Base-by-base conservation (phyloP, 2,329 filamentous ascomycete species). In the Ophiognomonia clavigignenti-juglandacearum region DNA sequence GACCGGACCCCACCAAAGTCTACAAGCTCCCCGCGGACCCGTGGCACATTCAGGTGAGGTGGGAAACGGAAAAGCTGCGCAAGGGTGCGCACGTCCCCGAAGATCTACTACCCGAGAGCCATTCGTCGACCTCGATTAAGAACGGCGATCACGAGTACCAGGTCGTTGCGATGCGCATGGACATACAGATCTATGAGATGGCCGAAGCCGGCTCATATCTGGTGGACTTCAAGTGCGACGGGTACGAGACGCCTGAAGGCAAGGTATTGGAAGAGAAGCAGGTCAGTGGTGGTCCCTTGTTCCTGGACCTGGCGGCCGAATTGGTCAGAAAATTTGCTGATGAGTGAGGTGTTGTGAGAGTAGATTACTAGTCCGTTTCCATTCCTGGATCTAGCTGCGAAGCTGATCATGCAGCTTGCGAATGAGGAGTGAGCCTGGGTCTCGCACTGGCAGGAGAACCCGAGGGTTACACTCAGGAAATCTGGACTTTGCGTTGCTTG, bases 201-300 rank as follows among this genome's bases (percentile, higher is more conserved):
- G 49, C 49, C 11, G 92, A 97, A 64, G 82, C 83, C 48, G 86
- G 88, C 46, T 92, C 93, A 55, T 97, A 92, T 66, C 84, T 98
- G 53, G 93, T 98, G 40, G 93, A 98, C 65, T 98, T 98, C 75
- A 97, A 96, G 64, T 97, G 92, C 64, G 91, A 93, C 13, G 93
- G 93, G 18, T 98, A 98, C 68, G 93, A 98, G 70, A 88, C 78
- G 39, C 61, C 73, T 11, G 74, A 93, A 46, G 85, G 92, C 40
- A 81, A 85, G 55, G 71, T 85, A 42, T 71, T 90, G 42, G 89
- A 93, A 59, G 90, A 96, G 69, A 97, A 97, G 76, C 87, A 95
- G 60, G 89, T 96, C 53, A 92, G 89, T 37, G 95, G 88, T 63
- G 90, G 93, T 23, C 97, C 96, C 66, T 92, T 93, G 4, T 97